Percentiles rank a stretch among this genome's conserved stretches.
These are phyloP conservation scores for Arthrinium puccinioides DNA, from an alignment of 2,329 filamentous ascomycete species.

Conservation along the genomic window DNA sequence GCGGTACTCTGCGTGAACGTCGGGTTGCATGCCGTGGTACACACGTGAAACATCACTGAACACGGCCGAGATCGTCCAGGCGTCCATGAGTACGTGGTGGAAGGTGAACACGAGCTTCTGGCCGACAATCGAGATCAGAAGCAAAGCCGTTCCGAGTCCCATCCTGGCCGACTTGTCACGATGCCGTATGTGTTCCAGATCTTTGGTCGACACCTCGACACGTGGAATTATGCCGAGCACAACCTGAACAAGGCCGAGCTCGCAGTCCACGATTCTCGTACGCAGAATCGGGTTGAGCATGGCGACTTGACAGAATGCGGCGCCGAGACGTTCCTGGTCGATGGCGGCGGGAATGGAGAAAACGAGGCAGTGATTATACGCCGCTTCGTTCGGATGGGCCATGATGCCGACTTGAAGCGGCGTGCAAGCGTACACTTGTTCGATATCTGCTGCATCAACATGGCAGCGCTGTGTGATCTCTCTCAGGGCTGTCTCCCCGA, in stretches of 20 bases:
- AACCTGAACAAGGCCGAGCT: constrained; percentile 7
- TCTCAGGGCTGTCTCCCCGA: too few relatives aligned
- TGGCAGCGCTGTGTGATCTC: constrained; percentile 6
- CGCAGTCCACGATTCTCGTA: constrained; percentile 8
- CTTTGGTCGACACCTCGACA: not conserved
- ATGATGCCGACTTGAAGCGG: constrained; percentile 8
- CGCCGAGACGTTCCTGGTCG: constrained; percentile 7
- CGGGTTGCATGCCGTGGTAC: constrained; percentile 4
- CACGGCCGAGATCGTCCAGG: not conserved
- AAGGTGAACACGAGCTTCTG: constrained; percentile 5
- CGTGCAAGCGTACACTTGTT: constrained; percentile 11
- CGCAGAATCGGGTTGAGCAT: constrained; percentile 7
- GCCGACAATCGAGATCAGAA: constrained; percentile 5
- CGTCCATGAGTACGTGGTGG: constrained; percentile 9
- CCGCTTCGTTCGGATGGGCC: not conserved
- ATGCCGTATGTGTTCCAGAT: not conserved
- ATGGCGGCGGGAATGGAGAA: not conserved
- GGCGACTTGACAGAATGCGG: constrained; percentile 6
- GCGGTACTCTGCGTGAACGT: constrained; percentile 5
- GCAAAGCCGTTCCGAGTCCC: constrained; percentile 1
- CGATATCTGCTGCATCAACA: constrained; percentile 3
- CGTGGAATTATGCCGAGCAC: constrained; percentile 2
- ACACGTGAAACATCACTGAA: constrained; percentile 4
- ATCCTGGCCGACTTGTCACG: not conserved
- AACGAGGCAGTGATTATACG: constrained; percentile 3